These are phyloP conservation scores for Septoria petroselini DNA, from an alignment of 2,329 filamentous ascomycete species.

Conservation along the genomic window DNA sequence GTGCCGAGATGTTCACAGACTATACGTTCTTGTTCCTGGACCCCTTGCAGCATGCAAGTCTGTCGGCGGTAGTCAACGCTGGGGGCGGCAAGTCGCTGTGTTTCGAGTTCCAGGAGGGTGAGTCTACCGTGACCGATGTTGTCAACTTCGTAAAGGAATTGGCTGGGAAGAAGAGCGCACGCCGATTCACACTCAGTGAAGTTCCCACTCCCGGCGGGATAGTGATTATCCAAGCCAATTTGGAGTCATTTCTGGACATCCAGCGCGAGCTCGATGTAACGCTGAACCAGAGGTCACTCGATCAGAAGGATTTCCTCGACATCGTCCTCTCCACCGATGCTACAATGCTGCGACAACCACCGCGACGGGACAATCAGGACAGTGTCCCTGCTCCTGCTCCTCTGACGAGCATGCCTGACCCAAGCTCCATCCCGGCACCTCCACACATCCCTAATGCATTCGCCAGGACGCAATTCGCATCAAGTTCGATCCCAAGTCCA, in stretches of 20 bases:
- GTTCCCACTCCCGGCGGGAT: conserved; percentile 53
- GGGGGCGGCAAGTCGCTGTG: conserved; percentile 80
- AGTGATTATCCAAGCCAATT: conserved; percentile 70
- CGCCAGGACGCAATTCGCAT: not conserved
- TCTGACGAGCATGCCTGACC: not conserved
- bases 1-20: conserved; percentile 73
- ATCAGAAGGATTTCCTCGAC: conserved; percentile 89
- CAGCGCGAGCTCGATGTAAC: conserved; percentile 57
- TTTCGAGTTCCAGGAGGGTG: conserved; percentile 57
- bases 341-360: conserved; percentile 64
- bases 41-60: conserved; percentile 67
- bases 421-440: conserved; percentile 6
- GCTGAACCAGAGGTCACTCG: conserved; percentile 76
- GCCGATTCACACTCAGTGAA: conserved; percentile 32
- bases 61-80: conserved; percentile 70
- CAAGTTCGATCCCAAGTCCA: conserved; percentile 8
- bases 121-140: conserved; percentile 66
- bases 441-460: not conserved
- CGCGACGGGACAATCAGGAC: conserved; percentile 48
- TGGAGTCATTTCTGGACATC: conserved; percentile 40
- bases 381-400: not conserved
- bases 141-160: conserved; percentile 71
- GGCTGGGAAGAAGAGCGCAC: conserved; percentile 67
- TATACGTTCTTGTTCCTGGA: conserved; percentile 89
- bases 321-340: conserved; percentile 81